Evolutionary conservation across 2,329 filamentous ascomycete genomes (phyloP), one percentile per base, ranked within the genome.

Genomic region (Tolypocladium ovalisporum): DNA sequence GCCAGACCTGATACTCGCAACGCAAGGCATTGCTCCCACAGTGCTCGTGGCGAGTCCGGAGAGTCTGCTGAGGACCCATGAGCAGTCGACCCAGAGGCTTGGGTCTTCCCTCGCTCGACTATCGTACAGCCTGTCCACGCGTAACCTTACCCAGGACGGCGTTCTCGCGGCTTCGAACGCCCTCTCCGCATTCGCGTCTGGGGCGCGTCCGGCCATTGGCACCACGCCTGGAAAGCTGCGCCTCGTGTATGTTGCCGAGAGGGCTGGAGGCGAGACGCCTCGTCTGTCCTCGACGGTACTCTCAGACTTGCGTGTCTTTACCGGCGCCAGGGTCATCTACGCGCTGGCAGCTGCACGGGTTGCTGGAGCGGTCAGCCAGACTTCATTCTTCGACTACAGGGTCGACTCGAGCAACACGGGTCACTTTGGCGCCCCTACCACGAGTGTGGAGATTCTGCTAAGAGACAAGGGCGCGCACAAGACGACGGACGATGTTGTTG

Each of bases 341-440:
- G 92, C 91, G 3, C 78, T 99, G 56, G 88, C 90, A 22, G 85
- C 88, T 1, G 78, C 90, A 29, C 83, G 84, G 60, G 89, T 97
- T n/a, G 93, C 92, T 2, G 94, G 94, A 40, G 87, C 92, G 1
- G 83, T 96, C n/a, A 78, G 87, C 1, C 93, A 97, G 74, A 96
- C 89, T 9, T 86, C 89, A 60, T 80, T 92, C 42, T 95, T 89
- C 67, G 93, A 97, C 69, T 97, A 97, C 71, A 79, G 93, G 62
- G 78, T 80, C 60, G 74, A 72, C 40, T 71, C 70, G 44, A 68
- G 71, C 49, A 63, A 61, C 55, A 62, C 65, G 54, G 65, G 68
- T 62, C 91, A 96, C 70, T 96, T 97, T 67, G 94, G 94, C 3
- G 79, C 87, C 12, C 92, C 93, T 2, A 68, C 94, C 44, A 89